Evolutionary conservation across 1,284 basidiomycete genomes (phyloP).

Genomic region (Pseudozyma flocculosa): DNA sequence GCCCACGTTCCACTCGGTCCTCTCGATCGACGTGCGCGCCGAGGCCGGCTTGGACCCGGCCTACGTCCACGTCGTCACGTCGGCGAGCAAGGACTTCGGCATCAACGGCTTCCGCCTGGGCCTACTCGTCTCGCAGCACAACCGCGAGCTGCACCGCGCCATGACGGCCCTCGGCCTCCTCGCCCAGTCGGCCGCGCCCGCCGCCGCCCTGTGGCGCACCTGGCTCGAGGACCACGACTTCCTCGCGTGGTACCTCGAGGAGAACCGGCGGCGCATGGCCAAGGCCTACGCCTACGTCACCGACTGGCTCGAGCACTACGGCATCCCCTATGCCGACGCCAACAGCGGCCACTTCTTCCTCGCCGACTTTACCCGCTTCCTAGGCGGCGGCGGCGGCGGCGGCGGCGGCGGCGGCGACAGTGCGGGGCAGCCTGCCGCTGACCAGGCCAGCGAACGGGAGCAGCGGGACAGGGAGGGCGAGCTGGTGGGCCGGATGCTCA

Average conservation of each 20-base stretch:
- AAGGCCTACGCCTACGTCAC: constrained; percentile 22
- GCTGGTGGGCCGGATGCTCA: constrained; percentile 19
- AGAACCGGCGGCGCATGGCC: constrained; percentile 28
- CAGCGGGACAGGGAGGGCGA: constrained; percentile 11
- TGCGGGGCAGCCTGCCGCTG: no score
- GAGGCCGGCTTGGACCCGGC: constrained; percentile 28
- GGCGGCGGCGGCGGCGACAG: no score
- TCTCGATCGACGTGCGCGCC: constrained; percentile 25
- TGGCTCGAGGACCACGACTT: constrained; percentile 29
- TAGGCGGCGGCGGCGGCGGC: no score
- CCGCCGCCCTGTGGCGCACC: constrained; percentile 21
- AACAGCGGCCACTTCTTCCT: constrained; percentile 44
- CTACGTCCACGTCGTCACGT: constrained; percentile 39
- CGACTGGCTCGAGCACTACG: constrained; percentile 16
- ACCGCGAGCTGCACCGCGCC: constrained; percentile 23
- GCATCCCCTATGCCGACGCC: constrained; percentile 22
- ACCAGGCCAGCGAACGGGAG: no score
- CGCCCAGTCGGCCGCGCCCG: constrained; percentile 24
- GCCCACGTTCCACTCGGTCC: constrained; percentile 30
- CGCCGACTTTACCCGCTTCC: constrained; percentile 16
- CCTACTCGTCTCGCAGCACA: constrained; percentile 39
- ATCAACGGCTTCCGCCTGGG: constrained; percentile 49
- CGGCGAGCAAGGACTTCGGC: constrained; percentile 44
- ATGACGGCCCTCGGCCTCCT: constrained; percentile 22
- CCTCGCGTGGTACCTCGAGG: constrained; percentile 35